Conservation (phyloP, 805 yeast genomes). For the Zygotorulaspora danielsina region DNA sequence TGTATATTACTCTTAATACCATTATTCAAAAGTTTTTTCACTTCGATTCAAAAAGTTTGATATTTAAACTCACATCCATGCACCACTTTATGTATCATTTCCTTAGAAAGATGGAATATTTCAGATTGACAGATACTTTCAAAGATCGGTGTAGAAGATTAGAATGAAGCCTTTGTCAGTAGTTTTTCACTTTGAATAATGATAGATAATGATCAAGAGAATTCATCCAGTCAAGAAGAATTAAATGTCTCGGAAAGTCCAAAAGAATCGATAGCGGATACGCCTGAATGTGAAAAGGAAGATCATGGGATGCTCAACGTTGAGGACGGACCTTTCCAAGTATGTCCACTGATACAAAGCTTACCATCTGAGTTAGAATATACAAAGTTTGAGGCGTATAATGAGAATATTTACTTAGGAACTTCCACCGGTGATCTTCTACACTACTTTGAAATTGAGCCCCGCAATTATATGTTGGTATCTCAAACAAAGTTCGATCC, state of each 20-base stretch:
- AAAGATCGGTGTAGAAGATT: not conserved
- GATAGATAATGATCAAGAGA: not conserved
- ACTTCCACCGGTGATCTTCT: slow-evolving; percentile 31
- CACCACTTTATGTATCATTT: too few relatives aligned
- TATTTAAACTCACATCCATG: too few relatives aligned
- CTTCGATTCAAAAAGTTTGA: too few relatives aligned
- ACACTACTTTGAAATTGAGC: slow-evolving; percentile 35
- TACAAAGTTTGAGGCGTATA: slow-evolving; percentile 28
- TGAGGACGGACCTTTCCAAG: slow-evolving; percentile 24
- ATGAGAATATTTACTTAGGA: slow-evolving; percentile 33
- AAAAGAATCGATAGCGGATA: too few relatives aligned
- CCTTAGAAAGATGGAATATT: too few relatives aligned
- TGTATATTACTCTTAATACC: slow-evolving; percentile 1
- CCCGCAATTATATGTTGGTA: slow-evolving; percentile 30
- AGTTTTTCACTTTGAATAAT: not conserved
- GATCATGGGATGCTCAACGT: too few relatives aligned
- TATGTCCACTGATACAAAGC: slow-evolving; percentile 23
- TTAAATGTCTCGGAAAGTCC: too few relatives aligned
- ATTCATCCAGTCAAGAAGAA: not conserved
- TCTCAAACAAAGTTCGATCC: slow-evolving; percentile 29
- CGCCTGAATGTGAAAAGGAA: too few relatives aligned
- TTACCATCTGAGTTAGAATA: slow-evolving; percentile 26
- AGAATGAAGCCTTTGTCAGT: not conserved
- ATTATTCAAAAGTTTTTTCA: too few relatives aligned
- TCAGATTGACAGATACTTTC: not conserved